Conservation (phyloP, 1,284 basidiomycete genomes). For the Singerocomus rubriflavus region DNA sequence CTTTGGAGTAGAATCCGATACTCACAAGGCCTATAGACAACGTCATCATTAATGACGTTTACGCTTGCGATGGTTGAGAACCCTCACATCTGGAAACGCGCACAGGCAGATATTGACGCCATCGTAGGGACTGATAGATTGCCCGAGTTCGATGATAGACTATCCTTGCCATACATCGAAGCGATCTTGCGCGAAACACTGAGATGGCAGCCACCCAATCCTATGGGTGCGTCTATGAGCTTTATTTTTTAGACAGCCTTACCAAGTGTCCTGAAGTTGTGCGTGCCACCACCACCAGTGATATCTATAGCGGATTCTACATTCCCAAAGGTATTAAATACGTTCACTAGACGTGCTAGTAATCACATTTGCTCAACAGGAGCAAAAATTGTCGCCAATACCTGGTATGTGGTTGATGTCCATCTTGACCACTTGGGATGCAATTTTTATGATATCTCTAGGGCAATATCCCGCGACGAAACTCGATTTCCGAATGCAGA, state of each 20-base stretch:
- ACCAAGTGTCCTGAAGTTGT: background rate
- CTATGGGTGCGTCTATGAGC: conserved; percentile 11
- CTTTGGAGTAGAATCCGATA: no score
- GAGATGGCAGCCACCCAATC: conserved; percentile 22
- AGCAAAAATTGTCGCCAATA: conserved; percentile 14
- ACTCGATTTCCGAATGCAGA: conserved; percentile 16
- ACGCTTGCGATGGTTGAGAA: conserved; percentile 36
- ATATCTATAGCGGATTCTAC: conserved; percentile 14
- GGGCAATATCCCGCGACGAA: conserved; percentile 22
- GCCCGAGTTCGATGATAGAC: conserved; percentile 37
- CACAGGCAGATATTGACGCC: conserved; percentile 38
- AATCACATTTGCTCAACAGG: background rate
- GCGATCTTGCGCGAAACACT: conserved; percentile 37
- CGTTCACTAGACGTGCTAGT: background rate
- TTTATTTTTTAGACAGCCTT: background rate
- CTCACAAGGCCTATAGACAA: conserved; percentile 4
- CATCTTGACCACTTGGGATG: no score
- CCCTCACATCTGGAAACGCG: conserved; percentile 29
- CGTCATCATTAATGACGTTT: conserved; percentile 19
- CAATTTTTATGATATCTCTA: background rate
- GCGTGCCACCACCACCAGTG: conserved; percentile 2
- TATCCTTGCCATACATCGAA: conserved; percentile 34
- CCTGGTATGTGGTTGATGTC: conserved; percentile 9
- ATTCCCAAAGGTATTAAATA: conserved; percentile 15
- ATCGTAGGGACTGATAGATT: conserved; percentile 36